Base-by-base conservation (phyloP, 352 stramenopile genomes). In the Phytophthora melonis region DNA sequence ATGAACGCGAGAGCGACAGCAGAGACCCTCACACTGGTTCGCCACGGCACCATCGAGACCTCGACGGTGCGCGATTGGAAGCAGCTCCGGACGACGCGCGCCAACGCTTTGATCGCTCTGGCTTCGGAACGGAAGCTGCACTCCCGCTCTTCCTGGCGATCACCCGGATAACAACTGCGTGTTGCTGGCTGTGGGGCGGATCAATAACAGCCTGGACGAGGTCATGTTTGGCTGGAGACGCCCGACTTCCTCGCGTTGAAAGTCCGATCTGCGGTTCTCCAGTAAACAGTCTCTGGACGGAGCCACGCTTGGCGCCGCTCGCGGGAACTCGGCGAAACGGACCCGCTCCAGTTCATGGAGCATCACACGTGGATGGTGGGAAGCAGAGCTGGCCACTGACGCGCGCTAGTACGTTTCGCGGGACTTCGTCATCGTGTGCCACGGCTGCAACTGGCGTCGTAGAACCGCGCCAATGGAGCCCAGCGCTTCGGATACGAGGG, bases 401-500 rank as follows among this genome's bases (percentile, higher is more conserved):
- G 41, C 3, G 21, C 67, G 5, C 9, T 82, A 25, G 65, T 78
- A 14, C 65, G 59, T 4, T n/a, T 49, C 77, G 11, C 60, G 70
- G n/a, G 75, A 79, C 23, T 72, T 80, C 21, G 62, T 68, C n/a
- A 59, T 61, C 21, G 43, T 72, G 3, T 41, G n/a, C n/a, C n/a
- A n/a, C n/a, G n/a, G n/a, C 56, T 14, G 71, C 72, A 6, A 76
- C 68, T 16, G 68, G 75, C 3, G 58, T 72, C 27, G 53, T 82
- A n/a, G 8, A 62, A 18, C 11, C 56, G 49, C 1, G 32, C 32
- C 32, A 80, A 77, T 6, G 74, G 74, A 3, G 61, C n/a, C n/a
- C n/a, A 75, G 8, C 58, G 66, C 2, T 72, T 90, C 10, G 84
- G 82, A 9, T 92, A 87, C 59, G 71, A 88, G 19, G n/a, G 36